A percentile compares a stretch with the other conserved stretches of the same genome.
Evolutionary conservation across 805 yeast genomes (phyloP).

Genomic region (Candida verbasci): DNA sequence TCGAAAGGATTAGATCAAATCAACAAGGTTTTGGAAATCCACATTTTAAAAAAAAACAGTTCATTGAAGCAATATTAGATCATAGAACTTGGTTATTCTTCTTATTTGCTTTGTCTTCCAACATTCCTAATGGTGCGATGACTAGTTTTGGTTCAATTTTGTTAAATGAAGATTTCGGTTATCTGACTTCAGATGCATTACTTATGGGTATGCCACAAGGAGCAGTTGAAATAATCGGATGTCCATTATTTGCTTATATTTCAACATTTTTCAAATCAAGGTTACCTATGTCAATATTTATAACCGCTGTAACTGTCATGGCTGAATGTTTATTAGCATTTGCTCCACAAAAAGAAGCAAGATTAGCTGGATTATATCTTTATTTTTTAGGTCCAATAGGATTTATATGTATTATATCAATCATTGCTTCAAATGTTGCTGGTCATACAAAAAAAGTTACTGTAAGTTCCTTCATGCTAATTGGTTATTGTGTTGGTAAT

Average conservation of each 20-base stretch:
- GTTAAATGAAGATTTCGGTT: constrained; percentile 21
- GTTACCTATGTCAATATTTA: constrained; percentile 21
- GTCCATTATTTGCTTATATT: constrained; percentile 24
- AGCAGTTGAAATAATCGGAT: constrained; percentile 41
- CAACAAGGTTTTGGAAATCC: constrained; percentile 42
- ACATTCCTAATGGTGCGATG: constrained; percentile 35
- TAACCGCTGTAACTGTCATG: constrained; percentile 17
- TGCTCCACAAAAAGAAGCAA: constrained; percentile 21
- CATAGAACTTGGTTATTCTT: constrained; percentile 32
- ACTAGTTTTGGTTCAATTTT: constrained; percentile 33
- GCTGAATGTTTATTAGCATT: constrained; percentile 41
- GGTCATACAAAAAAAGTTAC: constrained; percentile 56
- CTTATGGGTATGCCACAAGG: constrained; percentile 46
- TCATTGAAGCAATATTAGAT: constrained; percentile 32
- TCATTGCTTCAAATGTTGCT: constrained; percentile 45
- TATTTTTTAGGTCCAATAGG: constrained; percentile 26
- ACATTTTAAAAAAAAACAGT: constrained; percentile 32
- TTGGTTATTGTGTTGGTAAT: constrained; percentile 53
- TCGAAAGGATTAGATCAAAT: constrained; percentile 26
- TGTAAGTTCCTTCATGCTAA: constrained; percentile 40
- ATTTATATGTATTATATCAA: constrained; percentile 26
- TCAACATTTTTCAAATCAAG: constrained; percentile 23
- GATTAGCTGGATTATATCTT: constrained; percentile 26
- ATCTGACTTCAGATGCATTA: constrained; percentile 28
- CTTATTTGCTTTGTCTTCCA: constrained; percentile 19